Base-by-base conservation (phyloP, 768 basidiomycete genomes). In the Amanita inopinata region DNA sequence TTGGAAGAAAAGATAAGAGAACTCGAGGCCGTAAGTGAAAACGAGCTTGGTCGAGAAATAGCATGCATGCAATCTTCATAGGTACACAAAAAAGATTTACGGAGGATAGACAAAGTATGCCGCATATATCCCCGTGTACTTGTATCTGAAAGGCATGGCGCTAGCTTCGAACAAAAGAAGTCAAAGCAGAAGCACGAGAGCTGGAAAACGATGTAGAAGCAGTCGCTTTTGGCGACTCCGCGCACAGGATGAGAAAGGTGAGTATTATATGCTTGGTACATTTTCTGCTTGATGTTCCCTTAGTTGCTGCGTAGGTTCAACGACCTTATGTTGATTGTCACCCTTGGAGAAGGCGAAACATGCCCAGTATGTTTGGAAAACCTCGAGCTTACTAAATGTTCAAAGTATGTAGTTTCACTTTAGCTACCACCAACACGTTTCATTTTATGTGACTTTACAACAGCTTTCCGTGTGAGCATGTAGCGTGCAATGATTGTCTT, bases 401-500 rank as follows among this genome's bases (percentile, higher is more conserved):
- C 58, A 14, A 43, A 31, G 33, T 24, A 63, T 64, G 68, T 69
- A 40, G 27, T 56, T 49, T 9, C 20, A 12, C 22, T 20, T 14
- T 40, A 8, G 15, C 24, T n/a, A 22, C 12, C 25, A 27, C n/a
- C 7, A 11, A 25, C 15, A 24, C 9, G 15, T 25, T n/a, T 43
- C n/a, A 8, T 28, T 22, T 32, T 24, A 14, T n/a, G 19, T 45
- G 0, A 37, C 25, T 25, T 28, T 18, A 8, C n/a, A 32, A 10
- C 31, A 74, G 71, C 34, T 54, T 69, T 17, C 51, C 56, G 4
- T 73, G 73, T 51, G 55, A 70, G 33, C 73, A 74, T 49, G 49
- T 63, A 5, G 50, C 68, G 27, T 73, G 72, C 49, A 49, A 64
- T 35, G 51, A 44, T 4, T 71, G 70, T 43, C 46, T 68, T 12